These are phyloP conservation scores for Nematodospora anomalae DNA, from an alignment of 1,139 yeast species.

Conservation along the genomic window DNA sequence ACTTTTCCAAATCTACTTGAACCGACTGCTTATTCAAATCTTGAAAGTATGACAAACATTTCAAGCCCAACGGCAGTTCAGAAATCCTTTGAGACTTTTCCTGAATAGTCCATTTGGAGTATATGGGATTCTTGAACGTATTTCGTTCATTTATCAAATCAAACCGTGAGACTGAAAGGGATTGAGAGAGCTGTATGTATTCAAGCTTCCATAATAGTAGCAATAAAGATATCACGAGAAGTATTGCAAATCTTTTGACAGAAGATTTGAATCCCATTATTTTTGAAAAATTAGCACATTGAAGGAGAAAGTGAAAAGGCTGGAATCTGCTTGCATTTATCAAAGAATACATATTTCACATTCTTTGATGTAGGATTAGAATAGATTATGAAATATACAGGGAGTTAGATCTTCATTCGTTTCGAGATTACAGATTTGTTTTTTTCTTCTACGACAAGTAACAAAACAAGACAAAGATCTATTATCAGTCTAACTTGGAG, in stretches of 20 bases:
- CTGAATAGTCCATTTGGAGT: slow-evolving; percentile 13
- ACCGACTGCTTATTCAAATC: slow-evolving; percentile 1
- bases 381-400: too few species aligned
- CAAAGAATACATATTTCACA: neutral
- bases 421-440: too few species aligned
- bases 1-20: slow-evolving; percentile 20
- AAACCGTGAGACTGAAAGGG: slow-evolving; percentile 1
- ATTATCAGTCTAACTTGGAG: too few species aligned
- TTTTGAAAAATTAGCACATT: neutral
- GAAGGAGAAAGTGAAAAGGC: neutral
- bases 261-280: neutral
- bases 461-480: too few species aligned
- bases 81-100: slow-evolving; percentile 1
- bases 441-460: too few species aligned
- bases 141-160: slow-evolving; percentile 15
- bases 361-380: too few species aligned
- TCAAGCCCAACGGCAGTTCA: slow-evolving; percentile 8
- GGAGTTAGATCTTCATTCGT: too few species aligned
- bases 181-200: neutral
- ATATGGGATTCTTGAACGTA: slow-evolving; percentile 16
- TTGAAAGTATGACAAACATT: slow-evolving; percentile 21
- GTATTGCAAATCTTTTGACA: neutral
- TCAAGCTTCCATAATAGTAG: neutral
- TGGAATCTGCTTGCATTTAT: too few species aligned
- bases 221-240: neutral